Percentiles rank a stretch among this genome's conserved stretches.
Conservation (phyloP, 2,329 filamentous ascomycete genomes). For the Nannizziopsis barbatae region DNA sequence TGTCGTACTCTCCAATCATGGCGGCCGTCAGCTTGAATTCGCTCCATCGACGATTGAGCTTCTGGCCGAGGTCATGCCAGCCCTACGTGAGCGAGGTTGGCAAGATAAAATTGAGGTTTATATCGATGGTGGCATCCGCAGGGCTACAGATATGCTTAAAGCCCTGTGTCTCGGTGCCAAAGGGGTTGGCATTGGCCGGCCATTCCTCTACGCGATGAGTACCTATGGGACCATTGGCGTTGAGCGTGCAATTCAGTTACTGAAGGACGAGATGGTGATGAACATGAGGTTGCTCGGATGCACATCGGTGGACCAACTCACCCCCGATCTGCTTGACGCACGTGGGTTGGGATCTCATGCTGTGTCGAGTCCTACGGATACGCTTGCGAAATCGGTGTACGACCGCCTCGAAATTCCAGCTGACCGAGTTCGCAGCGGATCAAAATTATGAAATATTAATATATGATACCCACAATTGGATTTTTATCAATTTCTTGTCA, state of each 20-base stretch:
- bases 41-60: constrained; percentile 82
- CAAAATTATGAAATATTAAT: constrained; percentile 2
- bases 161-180: constrained; percentile 83
- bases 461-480: neutral
- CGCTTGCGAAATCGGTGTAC: constrained; percentile 47
- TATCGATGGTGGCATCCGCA: constrained; percentile 79
- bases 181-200: constrained; percentile 85
- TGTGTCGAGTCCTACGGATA: constrained; percentile 51
- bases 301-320: constrained; percentile 61
- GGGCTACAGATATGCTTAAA: constrained; percentile 91
- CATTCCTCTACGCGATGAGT: constrained; percentile 93
- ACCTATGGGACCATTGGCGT: constrained; percentile 81
- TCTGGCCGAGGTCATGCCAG: constrained; percentile 84
- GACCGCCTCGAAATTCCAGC: constrained; percentile 42
- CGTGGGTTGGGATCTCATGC: constrained; percentile 51
- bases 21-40: constrained; percentile 86
- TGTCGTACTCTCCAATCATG: constrained; percentile 92
- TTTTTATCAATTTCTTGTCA: neutral
- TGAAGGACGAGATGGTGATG: constrained; percentile 98
- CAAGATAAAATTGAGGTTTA: constrained; percentile 74
- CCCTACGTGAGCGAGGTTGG: constrained; percentile 61
- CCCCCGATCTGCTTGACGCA: constrained; percentile 68
- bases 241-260: constrained; percentile 78
- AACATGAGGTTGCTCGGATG: constrained; percentile 92
- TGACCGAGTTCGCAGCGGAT: constrained; percentile 28